Evolutionary conservation across 2,329 filamentous ascomycete species (phyloP), one percentile per base, ranked within the genome.

Genomic region (Colletotrichum sublineola): DNA sequence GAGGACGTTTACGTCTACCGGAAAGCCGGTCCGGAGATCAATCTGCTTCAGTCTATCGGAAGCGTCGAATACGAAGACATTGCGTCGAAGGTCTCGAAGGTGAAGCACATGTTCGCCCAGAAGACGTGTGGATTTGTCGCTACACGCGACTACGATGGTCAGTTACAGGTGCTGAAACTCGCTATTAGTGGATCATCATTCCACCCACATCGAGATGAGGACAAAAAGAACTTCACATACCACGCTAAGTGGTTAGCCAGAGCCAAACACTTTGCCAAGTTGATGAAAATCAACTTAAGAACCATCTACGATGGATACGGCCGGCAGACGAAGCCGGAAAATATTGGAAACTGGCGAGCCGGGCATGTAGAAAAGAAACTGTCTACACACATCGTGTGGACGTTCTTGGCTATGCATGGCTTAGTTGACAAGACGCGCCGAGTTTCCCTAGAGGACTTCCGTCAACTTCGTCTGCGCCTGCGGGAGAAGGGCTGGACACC

Each of bases 331-430:
- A 56, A 56, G 0, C 50, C 46, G 12, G 67, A 62, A 18, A n/a
- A 64, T 8, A 15, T 60, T 0, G 76, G 75, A 0, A 46, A 71
- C 2, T 77, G 71, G 74, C 75, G 77, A 1, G 81, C 80, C 0
- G 78, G 80, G 0, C 83, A 85, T 31, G 80, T 82, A 1, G 83
- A 85, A 69, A 81, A 82, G 20, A 85, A 85, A 67, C 78, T 85
- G 0, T 81, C 82, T 0, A 76, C 79, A 0, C 79, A 82, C 29
- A 80, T 79, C 0, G 61, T 83, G 0, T 78, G 78, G 9, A 63
- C 78, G 0, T 71, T 83, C 0, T 75, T 84, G 0, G 24, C 63
- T 3, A 15, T 20, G 0, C 9, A 46, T 31, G 33, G 24, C 0
- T 50, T 53, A 1, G 11, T 50, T 9, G 12, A 14, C 12, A 57